Evolutionary conservation across 306 rosid genomes (phyloP).

Genomic region (Vigna trinervia): DNA sequence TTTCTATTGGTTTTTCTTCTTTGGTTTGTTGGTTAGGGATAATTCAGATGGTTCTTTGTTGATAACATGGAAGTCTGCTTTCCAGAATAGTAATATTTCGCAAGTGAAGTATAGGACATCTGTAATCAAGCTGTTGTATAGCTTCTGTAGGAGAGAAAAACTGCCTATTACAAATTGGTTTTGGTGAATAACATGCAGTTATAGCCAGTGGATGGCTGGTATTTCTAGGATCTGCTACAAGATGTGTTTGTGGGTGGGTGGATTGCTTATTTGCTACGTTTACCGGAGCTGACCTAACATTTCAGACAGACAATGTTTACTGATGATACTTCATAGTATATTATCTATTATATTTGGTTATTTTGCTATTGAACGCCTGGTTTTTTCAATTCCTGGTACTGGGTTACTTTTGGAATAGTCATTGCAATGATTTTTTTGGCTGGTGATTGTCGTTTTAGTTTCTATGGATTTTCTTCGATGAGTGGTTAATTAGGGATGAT

Average conservation of each 20-base stretch:
- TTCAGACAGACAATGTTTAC: constrained; percentile 43
- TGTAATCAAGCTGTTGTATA: constrained; percentile 35
- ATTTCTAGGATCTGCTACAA: constrained; percentile 41
- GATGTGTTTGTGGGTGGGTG: constrained; percentile 47
- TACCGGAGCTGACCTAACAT: constrained; percentile 42
- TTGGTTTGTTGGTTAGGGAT: neutral
- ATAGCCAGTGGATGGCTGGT: constrained; percentile 45
- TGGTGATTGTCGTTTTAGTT: constrained; percentile 15
- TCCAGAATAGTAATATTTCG: constrained; percentile 5
- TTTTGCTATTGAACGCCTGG: constrained; percentile 43
- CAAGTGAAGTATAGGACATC: constrained; percentile 39
- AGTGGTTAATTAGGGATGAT: neutral
- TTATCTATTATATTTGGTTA: constrained; percentile 42
- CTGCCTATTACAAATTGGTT: constrained; percentile 35
- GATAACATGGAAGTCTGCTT: neutral
- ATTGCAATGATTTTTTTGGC: constrained; percentile 1
- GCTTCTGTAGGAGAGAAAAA: constrained; percentile 40
- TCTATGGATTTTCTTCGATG: constrained; percentile 1
- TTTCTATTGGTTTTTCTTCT: neutral
- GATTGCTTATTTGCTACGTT: constrained; percentile 29
- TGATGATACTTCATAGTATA: constrained; percentile 33
- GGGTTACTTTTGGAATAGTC: constrained; percentile 5
- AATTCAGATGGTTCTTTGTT: neutral
- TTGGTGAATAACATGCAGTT: constrained; percentile 37
- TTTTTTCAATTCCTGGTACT: constrained; percentile 21